Conservation (phyloP, 164 flowering plant genomes). For the Pachysandra terminalis region DNA sequence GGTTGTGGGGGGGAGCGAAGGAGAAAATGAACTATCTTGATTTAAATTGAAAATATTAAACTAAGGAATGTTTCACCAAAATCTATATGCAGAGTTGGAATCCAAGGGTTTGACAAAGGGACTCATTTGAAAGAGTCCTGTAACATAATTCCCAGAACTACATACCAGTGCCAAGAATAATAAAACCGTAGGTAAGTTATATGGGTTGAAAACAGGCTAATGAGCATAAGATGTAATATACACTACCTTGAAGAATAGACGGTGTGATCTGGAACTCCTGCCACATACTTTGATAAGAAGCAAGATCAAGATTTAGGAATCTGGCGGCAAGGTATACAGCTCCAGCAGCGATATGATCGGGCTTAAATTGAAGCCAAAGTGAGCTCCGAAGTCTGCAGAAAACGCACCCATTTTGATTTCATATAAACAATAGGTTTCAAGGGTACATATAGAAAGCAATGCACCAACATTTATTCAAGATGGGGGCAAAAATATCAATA, state of each 20-base stretch:
- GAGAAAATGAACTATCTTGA: too few relatives aligned
- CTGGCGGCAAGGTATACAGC: conserved; percentile 89
- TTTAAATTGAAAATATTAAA: too few relatives aligned
- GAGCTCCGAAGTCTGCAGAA: conserved; percentile 45
- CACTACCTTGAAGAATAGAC: conserved; percentile 63
- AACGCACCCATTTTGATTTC: background rate
- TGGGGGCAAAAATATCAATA: conserved; percentile 1
- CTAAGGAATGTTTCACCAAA: too few relatives aligned
- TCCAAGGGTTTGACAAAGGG: background rate
- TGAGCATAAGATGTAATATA: background rate
- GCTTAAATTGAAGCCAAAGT: conserved; percentile 52
- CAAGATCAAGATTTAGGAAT: conserved; percentile 65
- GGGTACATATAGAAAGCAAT: background rate
- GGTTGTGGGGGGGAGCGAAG: too few relatives aligned
- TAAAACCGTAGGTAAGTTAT: background rate
- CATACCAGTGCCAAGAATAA: background rate
- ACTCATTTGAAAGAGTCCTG: background rate
- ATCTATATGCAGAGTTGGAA: background rate
- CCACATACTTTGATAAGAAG: conserved; percentile 60
- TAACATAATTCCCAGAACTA: background rate
- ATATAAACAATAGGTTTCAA: background rate
- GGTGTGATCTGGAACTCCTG: conserved; percentile 84
- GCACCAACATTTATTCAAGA: background rate
- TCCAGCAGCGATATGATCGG: conserved; percentile 54
- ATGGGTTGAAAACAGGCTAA: background rate